A percentile compares a stretch with the other conserved stretches of the same genome.
Evolutionary conservation across 768 basidiomycete species (phyloP).

Genomic region (Mycena filopes): DNA sequence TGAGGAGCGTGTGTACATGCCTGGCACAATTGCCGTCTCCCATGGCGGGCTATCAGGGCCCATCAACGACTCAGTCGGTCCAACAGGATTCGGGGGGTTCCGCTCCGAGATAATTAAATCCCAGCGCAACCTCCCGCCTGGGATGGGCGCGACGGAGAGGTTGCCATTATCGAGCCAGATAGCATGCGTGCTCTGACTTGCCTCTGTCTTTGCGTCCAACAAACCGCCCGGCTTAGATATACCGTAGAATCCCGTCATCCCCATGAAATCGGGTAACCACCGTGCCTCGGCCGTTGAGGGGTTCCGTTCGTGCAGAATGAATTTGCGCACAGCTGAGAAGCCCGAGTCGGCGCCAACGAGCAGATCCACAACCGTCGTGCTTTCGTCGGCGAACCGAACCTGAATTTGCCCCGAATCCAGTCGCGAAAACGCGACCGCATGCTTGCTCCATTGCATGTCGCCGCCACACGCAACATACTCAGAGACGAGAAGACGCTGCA

Average conservation of each 20-base stretch:
- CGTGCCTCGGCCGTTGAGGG: background rate
- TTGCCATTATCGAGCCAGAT: slow-evolving; percentile 10
- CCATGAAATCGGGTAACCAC: slow-evolving; percentile 16
- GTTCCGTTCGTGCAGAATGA: background rate
- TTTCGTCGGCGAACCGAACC: background rate
- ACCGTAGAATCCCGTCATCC: slow-evolving; percentile 13
- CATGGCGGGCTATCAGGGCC: background rate
- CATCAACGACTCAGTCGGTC: background rate
- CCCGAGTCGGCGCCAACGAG: slow-evolving; percentile 9
- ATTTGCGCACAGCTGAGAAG: slow-evolving; percentile 5
- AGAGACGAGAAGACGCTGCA: slow-evolving; percentile 3
- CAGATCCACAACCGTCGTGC: background rate
- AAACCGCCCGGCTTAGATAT: background rate
- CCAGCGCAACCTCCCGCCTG: slow-evolving; percentile 4
- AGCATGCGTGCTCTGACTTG: slow-evolving; percentile 6
- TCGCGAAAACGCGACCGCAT: slow-evolving; percentile 4
- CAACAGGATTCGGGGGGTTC: background rate
- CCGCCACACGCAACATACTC: slow-evolving; percentile 4
- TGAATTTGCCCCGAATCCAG: slow-evolving; percentile 7
- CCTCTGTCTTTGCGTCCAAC: slow-evolving; percentile 1
- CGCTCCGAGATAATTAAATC: slow-evolving; percentile 11
- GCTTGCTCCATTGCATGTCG: slow-evolving; percentile 9
- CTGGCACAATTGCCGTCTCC: slow-evolving; percentile 4
- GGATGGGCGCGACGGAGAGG: slow-evolving; percentile 1
- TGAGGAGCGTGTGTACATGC: background rate